Base-by-base conservation (phyloP, 371 early-diverging fungal genomes). In the Mortierella sp. region DNA sequence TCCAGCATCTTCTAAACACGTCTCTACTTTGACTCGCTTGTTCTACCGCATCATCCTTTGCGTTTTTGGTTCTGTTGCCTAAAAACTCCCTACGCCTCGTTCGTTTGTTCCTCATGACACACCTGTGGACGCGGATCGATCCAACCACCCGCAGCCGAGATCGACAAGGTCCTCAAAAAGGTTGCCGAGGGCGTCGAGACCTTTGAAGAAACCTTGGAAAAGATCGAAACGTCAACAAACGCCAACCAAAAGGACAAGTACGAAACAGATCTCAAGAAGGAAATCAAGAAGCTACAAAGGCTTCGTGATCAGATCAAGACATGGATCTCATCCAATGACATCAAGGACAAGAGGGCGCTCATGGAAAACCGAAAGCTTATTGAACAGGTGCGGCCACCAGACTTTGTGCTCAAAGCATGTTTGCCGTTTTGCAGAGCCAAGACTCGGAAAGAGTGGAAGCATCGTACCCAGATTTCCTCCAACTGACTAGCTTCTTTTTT, bases 241-340 rank as follows among this genome's bases (percentile, higher is more conserved):
- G 70, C 85, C 51, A 91, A 95, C 61, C 97, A 97, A 78, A 95
- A 95, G 82, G 96, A 98, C 70, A 97, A 98, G 83, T 91, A 92
- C 65, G 98, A 98, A 70, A 87, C 88, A 47, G 98, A 97, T 65
- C 81, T 98, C 65, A 98, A 98, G 80, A 96, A 96, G 84, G 98
- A 98, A 82, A 98, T 98, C 80, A 98, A 98, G 81, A 97, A 98
- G 82, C 85, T 98, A 55, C 98, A 98, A 76, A 85, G 97, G 69
- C 84, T 87, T 64, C 91, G 98, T 46, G 98, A 98, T 82, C 96
- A 97, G 81, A 98, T 98, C 78, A 97, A 98, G 81, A 90, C 92
- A 58, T 98, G 97, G 97, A 83, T 95, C 41, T 85, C 93, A 5
- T 92, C 90, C 48, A 93, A 86, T 67, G 98, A 98, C 42, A 94